Base-by-base conservation (phyloP, 2,329 filamentous ascomycete genomes). In the Escovopsis weberi region DNA sequence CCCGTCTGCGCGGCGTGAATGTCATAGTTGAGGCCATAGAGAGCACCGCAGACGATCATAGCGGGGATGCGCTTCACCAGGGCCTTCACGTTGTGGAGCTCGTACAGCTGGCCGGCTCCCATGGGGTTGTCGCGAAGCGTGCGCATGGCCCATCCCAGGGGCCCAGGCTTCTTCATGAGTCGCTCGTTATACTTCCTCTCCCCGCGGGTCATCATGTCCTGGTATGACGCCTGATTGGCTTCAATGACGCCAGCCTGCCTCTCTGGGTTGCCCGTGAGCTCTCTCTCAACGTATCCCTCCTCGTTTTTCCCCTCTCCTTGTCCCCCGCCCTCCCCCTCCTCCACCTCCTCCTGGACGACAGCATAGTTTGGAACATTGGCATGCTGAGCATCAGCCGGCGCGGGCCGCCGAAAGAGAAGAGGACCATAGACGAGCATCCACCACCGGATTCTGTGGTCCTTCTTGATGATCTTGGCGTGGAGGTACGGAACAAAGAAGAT, bases 141-240 rank as follows among this genome's bases (percentile, higher is more conserved):
- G 51, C 84, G 81, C 80, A 89, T 84, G 33, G 81, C 85, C 84
- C 84, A 88, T 53, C 78, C 84, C n/a, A 89, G 69, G 40, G 80
- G 82, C 26, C 83, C 81, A 2, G 65, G 64, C 45, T 68, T 70
- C 59, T 73, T 65, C 44, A 74, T 63, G 42, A 89, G 76, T 52
- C 75, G 75, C 19, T 74, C 74, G 56, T 82, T 74, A 52, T 80
- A 70, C 38, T 64, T 68, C 18, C 67, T 68, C 45, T 78, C 65
- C 7, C 70, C 75, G 44, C 76, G 61, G 4, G 64, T 68, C 43
- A 79, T 56, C 42, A 83, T 67, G 48, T 79, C 66, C 59, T 80
- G 70, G 68, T 86, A 84, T 26, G 48, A 46, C 34, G 65, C 55
- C 45, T 76, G 70, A 34, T 58, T 59, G 38, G 67, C 56, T 54